phyloP scores from a whole-genome alignment of 2,329 filamentous ascomycete genomes.

The Volutella citrinella region DNA sequence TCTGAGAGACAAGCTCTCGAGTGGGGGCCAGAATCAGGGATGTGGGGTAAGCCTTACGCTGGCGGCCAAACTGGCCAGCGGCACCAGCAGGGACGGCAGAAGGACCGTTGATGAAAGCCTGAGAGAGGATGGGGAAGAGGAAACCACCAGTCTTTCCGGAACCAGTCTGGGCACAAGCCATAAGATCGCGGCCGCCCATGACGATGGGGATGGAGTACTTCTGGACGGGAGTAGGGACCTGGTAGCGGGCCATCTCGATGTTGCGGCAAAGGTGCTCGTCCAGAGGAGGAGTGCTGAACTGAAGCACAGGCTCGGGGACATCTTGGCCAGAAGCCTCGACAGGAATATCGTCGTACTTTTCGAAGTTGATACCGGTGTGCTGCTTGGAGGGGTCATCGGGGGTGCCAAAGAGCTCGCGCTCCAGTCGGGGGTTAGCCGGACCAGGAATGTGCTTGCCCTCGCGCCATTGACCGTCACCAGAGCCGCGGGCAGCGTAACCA shows the following conservation, averaged over 20 bases:
- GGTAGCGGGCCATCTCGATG: constrained; percentile 92
- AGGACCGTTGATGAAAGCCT: constrained; percentile 89
- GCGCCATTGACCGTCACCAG: constrained; percentile 93
- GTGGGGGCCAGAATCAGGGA: constrained; percentile 94
- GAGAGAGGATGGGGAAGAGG: constrained; percentile 97
- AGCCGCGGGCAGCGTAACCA: constrained; percentile 65
- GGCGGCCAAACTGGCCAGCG: constrained; percentile 76
- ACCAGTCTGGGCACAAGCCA: constrained; percentile 99
- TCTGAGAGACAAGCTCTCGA: constrained; percentile 97
- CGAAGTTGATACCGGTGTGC: constrained; percentile 98
- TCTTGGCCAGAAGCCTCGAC: constrained; percentile 94
- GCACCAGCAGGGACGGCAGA: constrained; percentile 63
- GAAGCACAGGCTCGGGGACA: constrained; percentile 85
- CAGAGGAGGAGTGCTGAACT: constrained; percentile 91
- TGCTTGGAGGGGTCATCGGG: constrained; percentile 92
- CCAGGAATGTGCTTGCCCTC: constrained; percentile 96
- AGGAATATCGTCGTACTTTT: constrained; percentile 99
- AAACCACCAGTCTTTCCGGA: constrained; percentile 99
- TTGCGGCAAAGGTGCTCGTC: constrained; percentile 91
- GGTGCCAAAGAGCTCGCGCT: constrained; percentile 93
- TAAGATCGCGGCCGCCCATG: constrained; percentile 94
- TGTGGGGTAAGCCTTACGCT: constrained; percentile 97
- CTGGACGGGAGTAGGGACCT: constrained; percentile 93
- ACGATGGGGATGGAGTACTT: constrained; percentile 99
- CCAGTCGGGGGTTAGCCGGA: constrained; percentile 80